These are phyloP conservation scores for Terfezia boudieri DNA, from an alignment of 495 filamentous ascomycete genomes.

Conservation along the genomic window DNA sequence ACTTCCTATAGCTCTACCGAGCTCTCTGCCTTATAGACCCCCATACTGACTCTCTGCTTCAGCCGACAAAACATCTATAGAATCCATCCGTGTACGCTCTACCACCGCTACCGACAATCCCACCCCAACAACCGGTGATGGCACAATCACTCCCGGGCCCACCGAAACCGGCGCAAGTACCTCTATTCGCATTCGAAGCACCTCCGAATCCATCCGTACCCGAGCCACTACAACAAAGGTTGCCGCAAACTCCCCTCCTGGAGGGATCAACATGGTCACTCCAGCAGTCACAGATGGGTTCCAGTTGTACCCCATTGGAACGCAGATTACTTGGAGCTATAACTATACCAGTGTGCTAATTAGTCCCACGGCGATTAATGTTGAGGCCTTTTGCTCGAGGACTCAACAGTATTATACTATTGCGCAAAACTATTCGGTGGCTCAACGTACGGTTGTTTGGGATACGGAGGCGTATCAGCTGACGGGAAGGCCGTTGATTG, in stretches of 20 bases:
- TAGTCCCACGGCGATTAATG: conserved; percentile 56
- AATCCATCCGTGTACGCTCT: too few species aligned
- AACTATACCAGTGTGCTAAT: conserved; percentile 78
- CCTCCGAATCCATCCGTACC: too few species aligned
- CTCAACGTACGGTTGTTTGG: conserved; percentile 43
- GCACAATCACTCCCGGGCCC: too few species aligned
- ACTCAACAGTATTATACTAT: conserved; percentile 46
- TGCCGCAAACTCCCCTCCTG: conserved; percentile 39
- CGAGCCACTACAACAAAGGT: conserved; percentile 15
- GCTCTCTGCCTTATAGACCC: too few species aligned
- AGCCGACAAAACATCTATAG: too few species aligned
- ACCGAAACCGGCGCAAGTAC: too few species aligned
- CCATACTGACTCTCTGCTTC: too few species aligned
- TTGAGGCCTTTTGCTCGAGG: conserved; percentile 41
- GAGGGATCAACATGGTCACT: conserved; percentile 62
- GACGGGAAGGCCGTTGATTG: conserved; percentile 16
- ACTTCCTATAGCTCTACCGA: too few species aligned
- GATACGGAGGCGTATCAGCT: conserved; percentile 51
- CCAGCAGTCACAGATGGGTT: conserved; percentile 35
- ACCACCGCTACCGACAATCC: too few species aligned
- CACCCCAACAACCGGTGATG: too few species aligned
- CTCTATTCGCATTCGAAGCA: too few species aligned
- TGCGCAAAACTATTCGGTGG: conserved; percentile 36
- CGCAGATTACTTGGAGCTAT: conserved; percentile 70
- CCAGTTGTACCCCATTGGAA: conserved; percentile 68